Base-by-base conservation (phyloP, 305 asterid genomes). In the Ruellia speciosa region DNA sequence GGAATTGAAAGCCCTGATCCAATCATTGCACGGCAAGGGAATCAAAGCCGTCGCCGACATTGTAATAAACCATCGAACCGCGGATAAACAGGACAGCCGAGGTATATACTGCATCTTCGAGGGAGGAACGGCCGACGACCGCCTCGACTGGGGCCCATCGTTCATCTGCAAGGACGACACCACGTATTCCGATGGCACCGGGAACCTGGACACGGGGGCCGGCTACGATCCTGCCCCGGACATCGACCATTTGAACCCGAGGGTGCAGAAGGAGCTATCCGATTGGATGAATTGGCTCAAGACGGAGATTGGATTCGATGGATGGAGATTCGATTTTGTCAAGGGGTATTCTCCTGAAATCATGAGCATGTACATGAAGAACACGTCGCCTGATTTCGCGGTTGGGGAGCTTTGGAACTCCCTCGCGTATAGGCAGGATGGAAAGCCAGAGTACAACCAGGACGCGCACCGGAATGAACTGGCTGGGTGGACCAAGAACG, bases 201-300 rank as follows among this genome's bases (percentile, higher is more conserved):
- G 97, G 20, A 87, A 90, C 57, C 83, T 13, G 1, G 97, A 90
- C 15, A 64, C 95, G 0, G 92, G 97, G 0, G 81, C 24, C 0
- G 76, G 48, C 49, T 81, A 59, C 40, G 62, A 2, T 0, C 61
- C 55, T 0, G 95, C 94, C 0, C 96, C 97, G 0, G 97, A 90
- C 47, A 67, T 90, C 16, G 96, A 87, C 63, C 95, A 85, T 52
- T 79, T 90, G 2, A 90, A 83, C 35, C 70, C 77, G 0, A 74
- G 58, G 33, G 95, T 81, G 0, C 95, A 83, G 43, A 66, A 37
- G 12, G 92, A 87, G 77, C 59, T 87, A 20, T 85, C 97, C 0
- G 89, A 80, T 12, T 90, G 96, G 95, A 77, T 90, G 74, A 85
- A 87, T 50, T 90, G 97, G 97, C 86, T 90, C 57, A 87, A 85